phyloP scores from a whole-genome alignment of 2,329 filamentous ascomycete species.

The Aspergillus quadrilineatus region DNA sequence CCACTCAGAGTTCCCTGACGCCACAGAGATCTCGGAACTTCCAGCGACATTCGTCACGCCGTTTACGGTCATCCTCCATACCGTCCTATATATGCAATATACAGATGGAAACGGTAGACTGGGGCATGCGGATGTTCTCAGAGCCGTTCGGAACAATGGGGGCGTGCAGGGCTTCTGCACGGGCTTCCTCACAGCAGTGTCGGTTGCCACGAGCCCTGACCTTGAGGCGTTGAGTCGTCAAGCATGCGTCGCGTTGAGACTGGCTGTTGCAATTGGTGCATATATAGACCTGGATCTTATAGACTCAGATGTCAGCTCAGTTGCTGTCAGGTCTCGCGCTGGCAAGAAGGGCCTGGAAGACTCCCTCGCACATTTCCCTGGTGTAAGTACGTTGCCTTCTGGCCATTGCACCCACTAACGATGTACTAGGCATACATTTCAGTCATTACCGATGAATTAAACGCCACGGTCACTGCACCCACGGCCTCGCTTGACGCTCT shows the following conservation, averaged over 20 bases:
- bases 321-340: neutral
- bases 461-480: neutral
- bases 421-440: constrained; percentile 1
- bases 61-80: neutral
- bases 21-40: neutral
- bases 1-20: neutral
- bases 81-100: neutral
- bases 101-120: neutral
- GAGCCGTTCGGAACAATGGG: neutral
- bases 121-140: neutral
- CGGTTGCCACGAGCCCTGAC: neutral
- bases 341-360: neutral
- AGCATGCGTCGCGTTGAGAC: neutral
- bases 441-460: neutral
- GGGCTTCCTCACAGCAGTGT: neutral
- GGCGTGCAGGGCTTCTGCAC: constrained; percentile 4
- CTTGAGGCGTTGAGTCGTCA: neutral
- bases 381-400: neutral
- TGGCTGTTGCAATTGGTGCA: constrained; percentile 1
- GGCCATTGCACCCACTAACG: neutral
- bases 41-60: neutral
- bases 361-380: neutral
- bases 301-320: neutral
- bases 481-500: neutral
- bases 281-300: neutral